Conservation (phyloP, 1,284 basidiomycete genomes). For the Microbotryum intermedium region DNA sequence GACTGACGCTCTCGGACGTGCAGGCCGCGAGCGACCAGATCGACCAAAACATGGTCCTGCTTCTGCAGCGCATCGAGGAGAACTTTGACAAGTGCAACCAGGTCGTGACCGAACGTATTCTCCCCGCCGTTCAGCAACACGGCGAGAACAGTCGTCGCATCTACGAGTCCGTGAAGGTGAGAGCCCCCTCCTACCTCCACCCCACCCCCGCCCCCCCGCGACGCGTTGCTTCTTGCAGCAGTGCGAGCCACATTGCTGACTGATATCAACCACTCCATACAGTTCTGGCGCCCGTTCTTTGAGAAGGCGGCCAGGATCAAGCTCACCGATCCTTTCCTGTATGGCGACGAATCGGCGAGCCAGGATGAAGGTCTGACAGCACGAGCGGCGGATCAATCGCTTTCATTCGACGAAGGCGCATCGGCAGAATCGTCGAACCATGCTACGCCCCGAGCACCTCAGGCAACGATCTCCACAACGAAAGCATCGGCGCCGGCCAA, state of each 20-base stretch:
- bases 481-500: not conserved
- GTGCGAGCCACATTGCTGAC: not conserved
- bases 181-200: not conserved
- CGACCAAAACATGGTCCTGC: conserved; percentile 31
- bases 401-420: conserved; percentile 5
- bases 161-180: conserved; percentile 32
- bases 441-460: not conserved
- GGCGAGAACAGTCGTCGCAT: conserved; percentile 30
- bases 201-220: not conserved
- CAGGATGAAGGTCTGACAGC: not conserved
- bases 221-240: not conserved
- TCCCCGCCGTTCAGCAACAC: conserved; percentile 30
- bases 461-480: not conserved
- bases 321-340: conserved; percentile 4
- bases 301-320: conserved; percentile 28
- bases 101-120: conserved; percentile 26
- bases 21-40: conserved; percentile 31
- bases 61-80: conserved; percentile 31
- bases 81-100: conserved; percentile 27
- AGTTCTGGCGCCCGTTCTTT: conserved; percentile 34
- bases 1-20: conserved; percentile 24
- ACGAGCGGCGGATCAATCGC: conserved; percentile 5
- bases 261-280: not conserved
- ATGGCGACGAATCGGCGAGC: conserved; percentile 7
- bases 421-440: not conserved